Conservation (phyloP, 495 filamentous ascomycete genomes). For the Trichoderma parareesei region DNA sequence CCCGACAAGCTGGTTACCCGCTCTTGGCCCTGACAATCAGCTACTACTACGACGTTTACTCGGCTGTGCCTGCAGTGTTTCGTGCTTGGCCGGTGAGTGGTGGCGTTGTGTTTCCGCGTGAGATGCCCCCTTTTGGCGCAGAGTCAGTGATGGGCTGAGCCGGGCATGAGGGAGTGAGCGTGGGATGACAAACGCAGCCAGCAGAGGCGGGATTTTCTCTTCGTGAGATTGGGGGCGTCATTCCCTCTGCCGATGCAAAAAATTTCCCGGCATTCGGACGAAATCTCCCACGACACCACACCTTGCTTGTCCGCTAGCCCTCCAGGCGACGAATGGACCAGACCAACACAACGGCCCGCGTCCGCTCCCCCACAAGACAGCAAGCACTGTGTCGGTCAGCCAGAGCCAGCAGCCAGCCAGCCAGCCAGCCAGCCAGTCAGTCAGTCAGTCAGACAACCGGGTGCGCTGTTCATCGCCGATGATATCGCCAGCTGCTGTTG, state of each 20-base stretch:
- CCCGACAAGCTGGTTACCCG: slow-evolving; percentile 5
- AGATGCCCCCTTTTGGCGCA: not conserved
- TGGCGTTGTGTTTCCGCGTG: not conserved
- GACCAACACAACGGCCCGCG: slow-evolving; percentile 1
- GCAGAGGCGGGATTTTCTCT: not conserved
- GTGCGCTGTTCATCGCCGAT: not conserved
- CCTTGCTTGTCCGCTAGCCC: slow-evolving; percentile 2
- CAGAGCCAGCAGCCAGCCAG: not conserved
- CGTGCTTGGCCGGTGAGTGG: not conserved
- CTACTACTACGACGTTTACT: too few species aligned
- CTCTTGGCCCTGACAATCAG: slow-evolving; percentile 6
- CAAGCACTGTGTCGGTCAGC: not conserved
- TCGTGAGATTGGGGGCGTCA: not conserved
- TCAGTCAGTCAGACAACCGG: too few species aligned
- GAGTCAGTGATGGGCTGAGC: not conserved
- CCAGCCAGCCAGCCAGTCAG: too few species aligned
- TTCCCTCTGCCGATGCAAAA: slow-evolving; percentile 5
- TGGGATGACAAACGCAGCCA: not conserved
- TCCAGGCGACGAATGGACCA: not conserved
- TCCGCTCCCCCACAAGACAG: slow-evolving; percentile 6
- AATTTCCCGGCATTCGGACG: slow-evolving; percentile 9
- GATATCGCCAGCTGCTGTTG: not conserved
- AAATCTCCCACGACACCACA: slow-evolving; percentile 4
- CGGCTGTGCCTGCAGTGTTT: not conserved
- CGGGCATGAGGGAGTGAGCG: not conserved